Base-by-base conservation (phyloP, 768 basidiomycete species). In the Collybia mongolica region DNA sequence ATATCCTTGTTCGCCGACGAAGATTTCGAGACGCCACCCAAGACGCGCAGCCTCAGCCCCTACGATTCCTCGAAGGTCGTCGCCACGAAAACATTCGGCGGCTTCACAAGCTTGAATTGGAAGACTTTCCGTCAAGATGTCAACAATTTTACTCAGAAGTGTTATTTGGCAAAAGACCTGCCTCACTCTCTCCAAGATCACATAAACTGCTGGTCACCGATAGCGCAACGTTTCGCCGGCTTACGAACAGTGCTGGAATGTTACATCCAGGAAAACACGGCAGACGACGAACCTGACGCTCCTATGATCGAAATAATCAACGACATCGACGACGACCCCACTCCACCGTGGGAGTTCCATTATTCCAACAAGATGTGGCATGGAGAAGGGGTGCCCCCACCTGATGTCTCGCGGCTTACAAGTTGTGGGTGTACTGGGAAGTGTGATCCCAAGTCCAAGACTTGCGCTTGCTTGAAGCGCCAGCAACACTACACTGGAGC, bases 361-460 rank as follows among this genome's bases (percentile, higher is more conserved):
- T 96, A 96, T 63, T 84, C 88, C 9, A 94, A 96, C 64, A 69
- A 80, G 46, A 82, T 93, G 74, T 88, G 88, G 77, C 83, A 84
- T 52, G 81, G 79, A 1, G 75, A 83, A 11, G 81, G 73, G 4
- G 86, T 94, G 2, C 83, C 85, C 0, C 76, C 75, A 9, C 86
- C 90, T 1, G 83, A 88, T 54, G 59, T 79, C 17, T 66, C 70
- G 28, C 72, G 72, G 20, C 66, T 93, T 39, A 60, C 74, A 22
- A 81, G 91, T 2, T 97, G 93, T 56, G 78, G 74, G 48, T 97
- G 93, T 60, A 66, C 79, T 14, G 92, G 91, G 0, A 71, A 66
- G 18, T 97, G 93, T 58, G 79, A 87, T 63, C 87, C 91, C 3
- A 82, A 75, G 55, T 83, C 80, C n/a, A 79, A 73, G 63, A 82